Base-by-base conservation (phyloP, 352 stramenopile genomes). In the Phytophthora sansomeana region DNA sequence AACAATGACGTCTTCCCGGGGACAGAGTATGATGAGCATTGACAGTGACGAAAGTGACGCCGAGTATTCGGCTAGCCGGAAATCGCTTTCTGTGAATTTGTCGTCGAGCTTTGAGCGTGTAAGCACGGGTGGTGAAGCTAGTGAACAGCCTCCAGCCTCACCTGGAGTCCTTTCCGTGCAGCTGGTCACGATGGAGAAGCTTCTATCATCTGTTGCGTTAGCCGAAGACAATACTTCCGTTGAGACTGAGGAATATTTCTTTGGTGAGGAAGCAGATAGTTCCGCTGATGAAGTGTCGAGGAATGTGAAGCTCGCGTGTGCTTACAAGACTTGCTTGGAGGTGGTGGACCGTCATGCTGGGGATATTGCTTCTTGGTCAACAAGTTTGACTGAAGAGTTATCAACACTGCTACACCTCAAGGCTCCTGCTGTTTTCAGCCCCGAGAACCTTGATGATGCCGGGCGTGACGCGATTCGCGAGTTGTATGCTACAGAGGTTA, bases 21-120 rank as follows among this genome's bases (percentile, higher is more conserved):
- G 59, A 11, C 79, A 85, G n/a, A 95, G 87, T 58, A 73, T 76
- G 63, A 93, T 95, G 78, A 92, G 85, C n/a, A 67, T 93, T 17
- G 85, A 87, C 10, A 79, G 74, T 11, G 69, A 88, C 6, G 76
- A 89, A 4, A 90, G 78, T 26, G 85, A 93, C 46, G 64, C 61
- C 3, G 85, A 92, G 43, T 81, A 89, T 57, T 54, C 73, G 24
- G 52, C 69, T 19, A 74, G 69, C 9, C 74, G 81, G 0, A 76
- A 87, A 47, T 91, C 84, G 13, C 51, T 96, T 0, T 74, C 88
- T 1, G 79, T 95, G 21, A 96, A 95, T 42, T 44, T 95, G 26
- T 85, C 80, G n/a, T 72, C 74, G 8, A 77, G 87, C 42, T 95
- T 96, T 51, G 81, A 93, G 11, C 80, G 78, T 19, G 78, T 92